Base-by-base conservation (phyloP, 1,284 basidiomycete species). In the Cutaneotrichosporon spelunceum region DNA sequence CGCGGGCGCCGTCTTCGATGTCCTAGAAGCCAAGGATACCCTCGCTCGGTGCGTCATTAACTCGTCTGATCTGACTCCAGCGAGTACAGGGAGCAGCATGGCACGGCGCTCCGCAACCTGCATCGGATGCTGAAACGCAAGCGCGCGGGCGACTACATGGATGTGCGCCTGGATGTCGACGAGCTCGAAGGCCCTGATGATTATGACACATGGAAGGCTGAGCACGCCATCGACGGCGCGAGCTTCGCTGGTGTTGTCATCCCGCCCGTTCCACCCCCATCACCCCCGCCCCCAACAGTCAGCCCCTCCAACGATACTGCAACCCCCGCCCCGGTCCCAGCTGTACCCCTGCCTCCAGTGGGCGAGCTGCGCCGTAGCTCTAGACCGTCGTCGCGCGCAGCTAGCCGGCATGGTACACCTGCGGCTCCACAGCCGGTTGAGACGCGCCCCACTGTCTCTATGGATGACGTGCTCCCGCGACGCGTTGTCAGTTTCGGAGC, bases 291-390 rank as follows among this genome's bases (percentile, higher is more conserved):
- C 1, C 66, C 64, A 7, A 58, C 67, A 1, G 71, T 70, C 13
- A 67, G 70, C 44, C 75, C 74, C 55, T 74, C 75, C 2, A 72
- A 75, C 56, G 75, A 76, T 53, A 55, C 66, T 10, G 39, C 57
- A 8, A 57, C 61, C 14, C 34, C 30, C 1, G 24, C 66, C 13
- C 44, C 57, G 4, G 59, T 63, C 14, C 34, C 30, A 3, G 24
- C 13, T 2, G 33, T 14, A 4, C 30, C 26, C 39, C 39, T 5
- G 9, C 39, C 39, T 19, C 39, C 39, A 3, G 39, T n/a, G 39
- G 19, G 39, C 39, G 39, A 42, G 19, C 39, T 42, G 39, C 39
- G 39, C 39, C 39, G 39, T 7, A 42, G 39, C 39, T 42, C 39
- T 6, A 19, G 56, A 42, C 52, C 57, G 11, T 60, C 52, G 21